These are phyloP conservation scores for Novymonas esmeraldas DNA, from an alignment of 208 protist genomes.

Conservation along the genomic window DNA sequence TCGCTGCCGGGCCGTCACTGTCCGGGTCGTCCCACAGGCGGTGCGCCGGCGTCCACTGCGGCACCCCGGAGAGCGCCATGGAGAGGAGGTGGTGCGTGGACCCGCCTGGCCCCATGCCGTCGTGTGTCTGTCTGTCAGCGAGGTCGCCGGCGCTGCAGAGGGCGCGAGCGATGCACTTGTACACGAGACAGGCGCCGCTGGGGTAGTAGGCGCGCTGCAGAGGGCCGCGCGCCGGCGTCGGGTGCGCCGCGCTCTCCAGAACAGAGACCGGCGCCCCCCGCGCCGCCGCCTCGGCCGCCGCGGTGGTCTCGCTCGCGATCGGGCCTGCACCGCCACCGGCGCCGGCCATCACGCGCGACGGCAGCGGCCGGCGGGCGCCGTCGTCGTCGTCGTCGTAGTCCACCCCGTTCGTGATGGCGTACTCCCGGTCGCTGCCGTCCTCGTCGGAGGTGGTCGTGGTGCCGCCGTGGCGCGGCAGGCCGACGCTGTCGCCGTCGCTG, in stretches of 20 bases:
- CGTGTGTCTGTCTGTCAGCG: conserved; percentile 26
- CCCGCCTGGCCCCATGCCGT: conserved; percentile 38
- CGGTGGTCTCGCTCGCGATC: conserved; percentile 9
- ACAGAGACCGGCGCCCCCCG: conserved; percentile 20
- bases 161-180: conserved; percentile 44
- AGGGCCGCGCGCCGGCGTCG: conserved; percentile 31
- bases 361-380: conserved; percentile 13
- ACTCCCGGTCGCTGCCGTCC: conserved; percentile 13
- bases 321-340: neutral
- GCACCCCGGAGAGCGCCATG: conserved; percentile 55
- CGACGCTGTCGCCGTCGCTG: neutral
- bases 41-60: conserved; percentile 36
- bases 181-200: conserved; percentile 62
- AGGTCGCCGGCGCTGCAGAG: conserved; percentile 47
- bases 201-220: conserved; percentile 45
- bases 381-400: conserved; percentile 32
- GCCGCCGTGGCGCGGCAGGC: neutral
- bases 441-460: conserved; percentile 5
- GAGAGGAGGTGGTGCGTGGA: conserved; percentile 57
- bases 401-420: conserved; percentile 15
- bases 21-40: conserved; percentile 7
- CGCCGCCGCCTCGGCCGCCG: conserved; percentile 13
- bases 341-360: neutral
- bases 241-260: conserved; percentile 20
- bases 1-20: conserved; percentile 9